Percentiles rank a stretch among this genome's conserved stretches.
Evolutionary conservation across 805 yeast species (phyloP).

Genomic region (Candida quercuum): DNA sequence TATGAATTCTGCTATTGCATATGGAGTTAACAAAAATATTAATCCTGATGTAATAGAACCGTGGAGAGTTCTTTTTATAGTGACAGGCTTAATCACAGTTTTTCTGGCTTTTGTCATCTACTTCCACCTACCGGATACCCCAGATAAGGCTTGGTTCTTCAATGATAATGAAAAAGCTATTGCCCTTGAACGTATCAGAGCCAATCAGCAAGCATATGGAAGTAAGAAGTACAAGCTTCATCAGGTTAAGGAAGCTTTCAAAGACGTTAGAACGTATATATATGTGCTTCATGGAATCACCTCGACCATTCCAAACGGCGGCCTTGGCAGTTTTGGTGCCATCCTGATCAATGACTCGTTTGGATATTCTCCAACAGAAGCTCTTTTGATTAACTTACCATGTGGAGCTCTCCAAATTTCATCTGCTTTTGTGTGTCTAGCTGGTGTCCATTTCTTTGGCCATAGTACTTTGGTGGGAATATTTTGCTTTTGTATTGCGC

Average conservation of each 20-base stretch:
- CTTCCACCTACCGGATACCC: constrained; percentile 33
- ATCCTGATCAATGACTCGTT: background rate
- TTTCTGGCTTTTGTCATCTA: constrained; percentile 27
- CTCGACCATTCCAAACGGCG: background rate
- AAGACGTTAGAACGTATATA: background rate
- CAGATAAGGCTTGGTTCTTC: constrained; percentile 28
- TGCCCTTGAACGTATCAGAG: constrained; percentile 16
- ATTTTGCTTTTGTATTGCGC: too few relatives aligned
- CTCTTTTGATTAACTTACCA: background rate
- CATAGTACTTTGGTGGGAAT: background rate
- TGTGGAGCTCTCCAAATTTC: background rate
- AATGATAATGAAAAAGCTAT: constrained; percentile 27
- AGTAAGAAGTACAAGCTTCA: constrained; percentile 2
- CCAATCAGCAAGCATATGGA: constrained; percentile 5
- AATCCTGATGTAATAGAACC: constrained; percentile 18
- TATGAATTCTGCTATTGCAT: constrained; percentile 23
- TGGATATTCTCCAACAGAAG: background rate
- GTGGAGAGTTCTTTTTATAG: constrained; percentile 22
- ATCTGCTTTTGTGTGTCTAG: background rate
- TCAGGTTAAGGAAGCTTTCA: constrained; percentile 8
- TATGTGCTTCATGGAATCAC: background rate
- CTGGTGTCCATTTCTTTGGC: background rate
- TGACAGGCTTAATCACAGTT: constrained; percentile 32
- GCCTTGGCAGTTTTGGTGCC: background rate
- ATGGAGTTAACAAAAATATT: constrained; percentile 22